These are phyloP conservation scores for Mrakia blollopis DNA, from an alignment of 768 basidiomycete species.

Conservation along the genomic window DNA sequence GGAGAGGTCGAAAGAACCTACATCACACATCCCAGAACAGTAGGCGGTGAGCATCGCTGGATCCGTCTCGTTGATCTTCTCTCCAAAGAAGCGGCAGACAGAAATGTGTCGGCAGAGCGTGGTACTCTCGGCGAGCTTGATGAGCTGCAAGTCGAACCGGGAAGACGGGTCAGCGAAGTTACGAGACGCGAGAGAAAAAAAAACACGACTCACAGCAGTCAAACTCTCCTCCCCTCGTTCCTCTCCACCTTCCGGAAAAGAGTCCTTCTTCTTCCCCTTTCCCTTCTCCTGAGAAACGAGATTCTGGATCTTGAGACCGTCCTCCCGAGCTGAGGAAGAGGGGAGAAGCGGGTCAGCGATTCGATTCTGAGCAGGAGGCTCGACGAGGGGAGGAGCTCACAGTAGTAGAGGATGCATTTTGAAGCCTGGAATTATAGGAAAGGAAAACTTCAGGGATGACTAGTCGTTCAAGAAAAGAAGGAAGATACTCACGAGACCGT, in stretches of 20 bases:
- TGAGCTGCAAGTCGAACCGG: conserved; percentile 26
- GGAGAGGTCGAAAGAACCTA: conserved; percentile 43
- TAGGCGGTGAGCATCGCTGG: conserved; percentile 50
- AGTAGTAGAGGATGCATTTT: conserved; percentile 77
- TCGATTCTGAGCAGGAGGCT: not conserved
- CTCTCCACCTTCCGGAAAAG: conserved; percentile 51
- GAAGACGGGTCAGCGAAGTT: not conserved
- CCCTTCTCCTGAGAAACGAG: conserved; percentile 53
- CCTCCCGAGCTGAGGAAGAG: conserved; percentile 61
- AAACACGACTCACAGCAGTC: conserved; percentile 68
- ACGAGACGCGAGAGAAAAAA: conserved; percentile 37
- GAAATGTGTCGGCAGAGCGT: conserved; percentile 50
- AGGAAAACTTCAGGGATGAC: not conserved
- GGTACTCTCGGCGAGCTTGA: conserved; percentile 40
- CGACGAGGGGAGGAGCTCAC: conserved; percentile 48
- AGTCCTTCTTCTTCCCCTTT: conserved; percentile 49
- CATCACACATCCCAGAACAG: conserved; percentile 78
- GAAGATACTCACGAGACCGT: conserved; percentile 56
- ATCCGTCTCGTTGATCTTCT: conserved; percentile 55
- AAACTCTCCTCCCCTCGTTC: conserved; percentile 65
- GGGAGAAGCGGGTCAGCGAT: not conserved
- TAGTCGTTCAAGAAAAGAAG: not conserved
- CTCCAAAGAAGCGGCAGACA: conserved; percentile 78
- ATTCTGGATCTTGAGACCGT: conserved; percentile 55
- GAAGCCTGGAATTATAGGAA: conserved; percentile 56